A percentile compares a stretch with the other conserved stretches of the same genome.
Evolutionary conservation across 2,329 filamentous ascomycete species (phyloP).

Genomic region (Hypoxylon sp.): DNA sequence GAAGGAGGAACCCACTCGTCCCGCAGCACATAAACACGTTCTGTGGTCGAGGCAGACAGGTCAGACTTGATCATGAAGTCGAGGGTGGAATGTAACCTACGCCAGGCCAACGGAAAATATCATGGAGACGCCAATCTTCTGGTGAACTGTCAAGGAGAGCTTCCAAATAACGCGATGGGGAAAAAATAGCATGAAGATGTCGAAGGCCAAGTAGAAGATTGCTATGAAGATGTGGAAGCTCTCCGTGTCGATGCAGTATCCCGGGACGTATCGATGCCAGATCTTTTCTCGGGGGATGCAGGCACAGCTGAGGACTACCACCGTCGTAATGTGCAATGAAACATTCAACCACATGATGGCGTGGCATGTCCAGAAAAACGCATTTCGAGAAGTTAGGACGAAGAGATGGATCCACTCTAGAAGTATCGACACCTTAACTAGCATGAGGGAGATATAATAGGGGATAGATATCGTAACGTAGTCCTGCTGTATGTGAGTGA

Average conservation of each 20-base stretch:
- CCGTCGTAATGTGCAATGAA: slow-evolving; percentile 16
- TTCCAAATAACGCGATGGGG: slow-evolving; percentile 57
- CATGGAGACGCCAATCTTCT: slow-evolving; percentile 32
- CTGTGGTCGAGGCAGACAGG: too few relatives aligned
- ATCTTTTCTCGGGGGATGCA: slow-evolving; percentile 28
- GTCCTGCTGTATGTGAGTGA: background rate
- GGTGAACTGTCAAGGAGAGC: slow-evolving; percentile 54
- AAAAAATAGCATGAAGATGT: slow-evolving; percentile 54
- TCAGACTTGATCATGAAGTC: too few relatives aligned
- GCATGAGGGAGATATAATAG: background rate
- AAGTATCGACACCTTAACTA: background rate
- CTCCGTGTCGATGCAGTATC: slow-evolving; percentile 24
- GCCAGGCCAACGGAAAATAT: slow-evolving; percentile 36
- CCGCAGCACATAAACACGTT: background rate
- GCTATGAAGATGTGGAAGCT: slow-evolving; percentile 16
- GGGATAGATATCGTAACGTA: background rate
- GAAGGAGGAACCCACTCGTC: slow-evolving; percentile 2
- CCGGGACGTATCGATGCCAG: slow-evolving; percentile 27
- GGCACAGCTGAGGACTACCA: slow-evolving; percentile 13
- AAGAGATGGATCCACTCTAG: background rate
- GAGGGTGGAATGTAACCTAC: slow-evolving; percentile 1
- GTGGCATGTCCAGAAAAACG: slow-evolving; percentile 11
- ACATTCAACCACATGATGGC: slow-evolving; percentile 16
- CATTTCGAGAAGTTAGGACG: background rate
- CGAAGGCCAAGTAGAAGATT: slow-evolving; percentile 46